These are phyloP conservation scores for Trichothecium sympodiale DNA, from an alignment of 2,329 filamentous ascomycete genomes.

Conservation along the genomic window DNA sequence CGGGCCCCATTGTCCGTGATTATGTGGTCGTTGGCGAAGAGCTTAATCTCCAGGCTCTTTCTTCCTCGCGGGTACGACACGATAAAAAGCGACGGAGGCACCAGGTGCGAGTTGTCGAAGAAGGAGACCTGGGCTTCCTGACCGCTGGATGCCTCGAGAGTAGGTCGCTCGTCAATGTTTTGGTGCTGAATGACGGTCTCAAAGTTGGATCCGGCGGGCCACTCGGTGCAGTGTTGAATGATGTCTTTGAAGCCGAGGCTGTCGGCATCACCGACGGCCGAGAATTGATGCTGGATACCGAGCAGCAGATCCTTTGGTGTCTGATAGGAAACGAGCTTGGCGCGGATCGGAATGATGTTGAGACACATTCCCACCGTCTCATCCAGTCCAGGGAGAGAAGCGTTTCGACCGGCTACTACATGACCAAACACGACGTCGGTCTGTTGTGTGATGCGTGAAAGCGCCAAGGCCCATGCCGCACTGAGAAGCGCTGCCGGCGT, in stretches of 20 bases:
- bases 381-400: conserved; percentile 17
- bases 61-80: too few relatives aligned
- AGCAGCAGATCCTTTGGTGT: not conserved
- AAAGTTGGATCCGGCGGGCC: conserved; percentile 8
- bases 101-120: too few relatives aligned
- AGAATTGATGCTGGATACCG: not conserved
- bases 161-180: conserved; percentile 8
- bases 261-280: conserved; percentile 6
- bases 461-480: conserved; percentile 26
- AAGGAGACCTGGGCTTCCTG: too few relatives aligned
- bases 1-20: too few relatives aligned
- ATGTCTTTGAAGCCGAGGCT: conserved; percentile 17
- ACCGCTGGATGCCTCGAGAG: conserved; percentile 24
- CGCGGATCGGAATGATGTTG: conserved; percentile 27
- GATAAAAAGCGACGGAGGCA: too few relatives aligned
- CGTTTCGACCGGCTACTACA: conserved; percentile 27
- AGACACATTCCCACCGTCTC: conserved; percentile 27
- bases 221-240: conserved; percentile 17
- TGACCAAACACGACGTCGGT: conserved; percentile 28
- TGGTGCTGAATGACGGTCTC: conserved; percentile 10
- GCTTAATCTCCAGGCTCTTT: too few relatives aligned
- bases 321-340: conserved; percentile 12
- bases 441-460: conserved; percentile 20
- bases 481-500: conserved; percentile 23
- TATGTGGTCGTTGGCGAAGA: too few relatives aligned